A percentile compares a stretch with the other conserved stretches of the same genome.
Evolutionary conservation across 164 flowering plant genomes (phyloP).

Genomic region (Vitis vinifera): DNA sequence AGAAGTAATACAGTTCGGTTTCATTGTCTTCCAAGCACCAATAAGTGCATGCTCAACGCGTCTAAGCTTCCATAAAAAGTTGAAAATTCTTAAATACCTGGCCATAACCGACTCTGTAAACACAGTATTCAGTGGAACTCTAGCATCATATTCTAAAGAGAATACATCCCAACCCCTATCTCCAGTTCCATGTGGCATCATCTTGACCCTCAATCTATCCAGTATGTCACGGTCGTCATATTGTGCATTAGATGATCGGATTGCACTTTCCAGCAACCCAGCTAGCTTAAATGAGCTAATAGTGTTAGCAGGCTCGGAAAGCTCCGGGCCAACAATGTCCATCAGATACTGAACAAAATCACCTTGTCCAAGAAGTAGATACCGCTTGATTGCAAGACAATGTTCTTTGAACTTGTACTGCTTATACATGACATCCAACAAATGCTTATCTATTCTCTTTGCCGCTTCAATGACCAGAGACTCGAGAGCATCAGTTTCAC

Average conservation of each 20-base stretch:
- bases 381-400: slow-evolving; percentile 95
- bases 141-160: slow-evolving; percentile 91
- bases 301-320: slow-evolving; percentile 94
- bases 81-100: slow-evolving; percentile 81
- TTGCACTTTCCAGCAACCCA: slow-evolving; percentile 89
- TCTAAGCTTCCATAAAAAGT: slow-evolving; percentile 97
- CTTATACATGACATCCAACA: slow-evolving; percentile 81
- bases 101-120: slow-evolving; percentile 95
- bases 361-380: slow-evolving; percentile 96
- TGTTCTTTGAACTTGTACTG: slow-evolving; percentile 89
- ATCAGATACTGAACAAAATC: slow-evolving; percentile 98
- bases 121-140: slow-evolving; percentile 87
- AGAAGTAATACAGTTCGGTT: slow-evolving; percentile 90
- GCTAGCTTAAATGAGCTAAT: slow-evolving; percentile 92
- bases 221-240: slow-evolving; percentile 91
- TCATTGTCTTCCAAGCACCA: slow-evolving; percentile 96
- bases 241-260: slow-evolving; percentile 95
- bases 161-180: slow-evolving; percentile 99
- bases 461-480: slow-evolving; percentile 87
- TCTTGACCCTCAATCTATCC: slow-evolving; percentile 91
- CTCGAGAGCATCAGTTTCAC: slow-evolving; percentile 96
- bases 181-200: slow-evolving; percentile 94
- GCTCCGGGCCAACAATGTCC: slow-evolving; percentile 95
- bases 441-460: slow-evolving; percentile 88
- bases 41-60: slow-evolving; percentile 96